phyloP scores from a whole-genome alignment of 805 yeast species.

The Yamadazyma laniorum region DNA sequence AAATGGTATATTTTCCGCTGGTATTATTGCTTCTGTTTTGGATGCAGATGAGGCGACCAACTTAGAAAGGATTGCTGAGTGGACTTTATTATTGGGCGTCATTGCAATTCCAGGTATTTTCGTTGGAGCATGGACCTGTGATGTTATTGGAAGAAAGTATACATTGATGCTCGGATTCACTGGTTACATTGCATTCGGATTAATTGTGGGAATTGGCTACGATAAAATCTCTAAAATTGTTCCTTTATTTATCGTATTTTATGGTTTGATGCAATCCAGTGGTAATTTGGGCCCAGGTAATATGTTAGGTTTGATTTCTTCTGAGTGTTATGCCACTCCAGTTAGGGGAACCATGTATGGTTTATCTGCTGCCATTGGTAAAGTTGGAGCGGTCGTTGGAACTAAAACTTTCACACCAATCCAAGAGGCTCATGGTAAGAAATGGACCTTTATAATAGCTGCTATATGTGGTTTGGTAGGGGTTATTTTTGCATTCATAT shows the following conservation, averaged over 20 bases:
- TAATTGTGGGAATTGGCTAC: conserved; percentile 66
- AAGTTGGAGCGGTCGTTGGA: conserved; percentile 84
- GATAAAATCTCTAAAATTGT: conserved; percentile 54
- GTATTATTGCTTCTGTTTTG: conserved; percentile 54
- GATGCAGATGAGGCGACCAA: conserved; percentile 27
- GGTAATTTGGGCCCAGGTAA: conserved; percentile 83
- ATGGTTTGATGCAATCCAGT: conserved; percentile 66
- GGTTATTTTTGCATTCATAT: conserved; percentile 54
- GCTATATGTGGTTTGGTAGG: conserved; percentile 71
- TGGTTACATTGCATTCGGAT: conserved; percentile 70
- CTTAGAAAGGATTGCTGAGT: conserved; percentile 62
- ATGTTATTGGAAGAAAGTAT: conserved; percentile 66
- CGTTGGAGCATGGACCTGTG: conserved; percentile 65
- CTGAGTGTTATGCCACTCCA: conserved; percentile 74
- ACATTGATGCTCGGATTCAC: conserved; percentile 69
- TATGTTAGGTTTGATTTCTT: conserved; percentile 61
- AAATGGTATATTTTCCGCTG: conserved; percentile 65
- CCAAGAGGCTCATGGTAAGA: conserved; percentile 53
- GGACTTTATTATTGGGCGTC: conserved; percentile 66
- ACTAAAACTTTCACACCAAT: conserved; percentile 71
- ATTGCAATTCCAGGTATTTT: conserved; percentile 72
- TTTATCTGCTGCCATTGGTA: conserved; percentile 74
- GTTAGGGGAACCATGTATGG: conserved; percentile 78
- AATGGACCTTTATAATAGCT: conserved; percentile 78
- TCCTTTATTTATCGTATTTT: conserved; percentile 65